phyloP scores from a whole-genome alignment of 352 stramenopile species.

The Pythium pyrilobum region DNA sequence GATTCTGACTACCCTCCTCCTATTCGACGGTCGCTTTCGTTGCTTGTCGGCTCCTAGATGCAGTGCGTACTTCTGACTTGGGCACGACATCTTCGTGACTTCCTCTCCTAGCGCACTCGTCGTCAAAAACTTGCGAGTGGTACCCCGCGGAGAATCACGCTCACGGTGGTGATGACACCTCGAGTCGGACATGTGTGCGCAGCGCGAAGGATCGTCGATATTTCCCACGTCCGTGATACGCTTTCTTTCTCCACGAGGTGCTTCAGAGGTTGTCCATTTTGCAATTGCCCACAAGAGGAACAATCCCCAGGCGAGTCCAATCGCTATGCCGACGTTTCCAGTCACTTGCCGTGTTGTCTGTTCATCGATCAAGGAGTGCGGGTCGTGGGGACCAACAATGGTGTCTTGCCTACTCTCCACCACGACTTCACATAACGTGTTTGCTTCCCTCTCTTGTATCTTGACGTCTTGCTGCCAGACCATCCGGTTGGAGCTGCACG shows the following conservation, averaged over 20 bases:
- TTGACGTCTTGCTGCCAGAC: slow-evolving; percentile 12
- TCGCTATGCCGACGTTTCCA: neutral
- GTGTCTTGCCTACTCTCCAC: neutral
- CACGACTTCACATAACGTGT: slow-evolving; percentile 3
- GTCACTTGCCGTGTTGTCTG: neutral
- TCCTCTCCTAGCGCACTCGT: no score
- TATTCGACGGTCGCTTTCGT: no score
- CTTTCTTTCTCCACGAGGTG: neutral
- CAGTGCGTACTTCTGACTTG: no score
- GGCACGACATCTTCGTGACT: no score
- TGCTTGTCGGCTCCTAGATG: no score
- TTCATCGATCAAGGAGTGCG: no score
- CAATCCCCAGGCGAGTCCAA: slow-evolving; percentile 6
- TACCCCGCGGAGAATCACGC: no score
- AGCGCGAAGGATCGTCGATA: no score
- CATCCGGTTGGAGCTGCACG: neutral
- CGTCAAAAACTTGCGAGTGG: no score
- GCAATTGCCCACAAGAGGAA: slow-evolving; percentile 14
- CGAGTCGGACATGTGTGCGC: no score
- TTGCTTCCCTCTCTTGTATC: neutral
- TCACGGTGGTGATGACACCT: no score
- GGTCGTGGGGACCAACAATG: neutral
- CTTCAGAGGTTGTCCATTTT: neutral
- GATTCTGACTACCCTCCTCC: neutral
- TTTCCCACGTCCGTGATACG: neutral